These are phyloP conservation scores for Kwoniella mangroviensis DNA, from an alignment of 768 basidiomycete genomes.

Conservation along the genomic window DNA sequence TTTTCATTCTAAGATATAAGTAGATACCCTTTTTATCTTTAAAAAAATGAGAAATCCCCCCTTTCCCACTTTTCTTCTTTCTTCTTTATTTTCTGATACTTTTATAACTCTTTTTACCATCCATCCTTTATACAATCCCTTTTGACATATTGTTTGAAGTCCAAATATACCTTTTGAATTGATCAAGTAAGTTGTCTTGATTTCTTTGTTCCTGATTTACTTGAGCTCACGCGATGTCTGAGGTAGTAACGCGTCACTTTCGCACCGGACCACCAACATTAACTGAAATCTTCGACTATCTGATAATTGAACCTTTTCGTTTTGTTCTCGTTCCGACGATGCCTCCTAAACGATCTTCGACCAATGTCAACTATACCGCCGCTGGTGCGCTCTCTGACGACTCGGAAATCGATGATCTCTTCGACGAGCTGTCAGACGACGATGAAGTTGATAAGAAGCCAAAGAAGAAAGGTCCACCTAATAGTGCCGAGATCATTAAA, in stretches of 20 bases:
- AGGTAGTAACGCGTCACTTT: neutral
- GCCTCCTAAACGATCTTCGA: conserved; percentile 7
- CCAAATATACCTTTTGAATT: neutral
- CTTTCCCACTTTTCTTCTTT: conserved; percentile 1
- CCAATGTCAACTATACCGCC: conserved; percentile 13
- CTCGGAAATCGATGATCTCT: conserved; percentile 21
- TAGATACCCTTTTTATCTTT: neutral
- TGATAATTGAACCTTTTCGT: neutral
- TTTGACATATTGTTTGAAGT: neutral
- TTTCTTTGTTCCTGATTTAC: neutral
- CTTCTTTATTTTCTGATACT: conserved; percentile 1
- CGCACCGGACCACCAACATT: neutral
- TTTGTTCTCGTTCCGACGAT: neutral
- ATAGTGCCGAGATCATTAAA: conserved; percentile 9
- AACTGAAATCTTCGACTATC: neutral
- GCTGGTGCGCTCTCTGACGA: conserved; percentile 22
- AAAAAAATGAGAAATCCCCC: neutral
- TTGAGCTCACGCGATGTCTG: neutral
- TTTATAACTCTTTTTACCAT: neutral
- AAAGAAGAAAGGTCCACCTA: conserved; percentile 7
- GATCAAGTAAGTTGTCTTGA: neutral
- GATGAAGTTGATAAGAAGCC: conserved; percentile 20
- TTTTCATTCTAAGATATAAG: neutral
- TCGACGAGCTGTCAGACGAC: conserved; percentile 19
- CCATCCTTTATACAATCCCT: neutral